Percentiles rank a stretch among this genome's conserved stretches.
Evolutionary conservation across 2,329 filamentous ascomycete species (phyloP).

Genomic region (Neopestalotiopsis sp.): DNA sequence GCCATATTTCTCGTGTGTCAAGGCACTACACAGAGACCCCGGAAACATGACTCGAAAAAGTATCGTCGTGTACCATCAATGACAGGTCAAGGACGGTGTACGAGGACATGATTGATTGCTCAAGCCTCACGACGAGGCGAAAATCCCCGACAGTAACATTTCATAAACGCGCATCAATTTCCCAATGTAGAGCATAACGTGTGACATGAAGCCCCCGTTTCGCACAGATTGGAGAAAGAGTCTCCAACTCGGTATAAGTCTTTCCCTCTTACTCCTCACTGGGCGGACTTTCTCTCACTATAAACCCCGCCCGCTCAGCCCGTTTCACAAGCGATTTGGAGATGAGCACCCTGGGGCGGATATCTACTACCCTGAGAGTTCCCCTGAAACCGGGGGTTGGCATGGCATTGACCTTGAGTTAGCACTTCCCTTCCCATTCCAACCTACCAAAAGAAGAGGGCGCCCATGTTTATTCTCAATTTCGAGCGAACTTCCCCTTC

Average conservation of each 20-base stretch:
- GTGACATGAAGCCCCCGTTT: neutral
- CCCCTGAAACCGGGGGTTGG: neutral
- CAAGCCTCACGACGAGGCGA: neutral
- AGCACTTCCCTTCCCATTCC: neutral
- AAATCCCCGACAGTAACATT: neutral
- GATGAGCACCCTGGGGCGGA: neutral
- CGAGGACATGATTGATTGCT: no score
- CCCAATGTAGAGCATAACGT: neutral
- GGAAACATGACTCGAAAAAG: neutral
- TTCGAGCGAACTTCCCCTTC: neutral
- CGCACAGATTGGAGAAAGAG: neutral
- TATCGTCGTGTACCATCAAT: neutral
- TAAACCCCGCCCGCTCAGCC: neutral
- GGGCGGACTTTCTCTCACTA: neutral
- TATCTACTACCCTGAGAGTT: neutral
- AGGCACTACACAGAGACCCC: neutral
- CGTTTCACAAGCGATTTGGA: neutral
- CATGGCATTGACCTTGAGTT: neutral
- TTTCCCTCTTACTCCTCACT: neutral
- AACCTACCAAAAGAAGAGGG: neutral
- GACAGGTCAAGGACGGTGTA: neutral
- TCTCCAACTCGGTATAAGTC: neutral
- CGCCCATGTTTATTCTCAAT: neutral
- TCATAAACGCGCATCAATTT: neutral
- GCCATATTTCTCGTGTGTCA: neutral